Conservation (phyloP, 2,329 filamentous ascomycete genomes). For the Apiospora malaysiana region DNA sequence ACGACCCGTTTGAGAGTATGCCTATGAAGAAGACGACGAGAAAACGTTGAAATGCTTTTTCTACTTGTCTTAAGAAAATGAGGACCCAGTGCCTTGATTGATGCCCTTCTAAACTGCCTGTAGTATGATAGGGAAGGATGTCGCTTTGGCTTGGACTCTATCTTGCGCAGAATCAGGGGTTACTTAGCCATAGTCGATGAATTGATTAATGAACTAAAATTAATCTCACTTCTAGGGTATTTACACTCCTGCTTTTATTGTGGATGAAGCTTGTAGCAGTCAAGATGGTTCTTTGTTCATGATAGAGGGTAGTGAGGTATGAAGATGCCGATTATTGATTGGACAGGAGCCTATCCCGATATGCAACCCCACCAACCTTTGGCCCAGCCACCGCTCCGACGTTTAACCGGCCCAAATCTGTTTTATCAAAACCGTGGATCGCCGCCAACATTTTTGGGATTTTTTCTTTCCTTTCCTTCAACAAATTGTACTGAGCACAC, state of each 20-base stretch:
- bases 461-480: slow-evolving; percentile 48
- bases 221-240: neutral
- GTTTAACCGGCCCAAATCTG: neutral
- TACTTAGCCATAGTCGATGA: neutral
- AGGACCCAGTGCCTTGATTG: neutral
- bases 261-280: no score
- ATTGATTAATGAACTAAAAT: neutral
- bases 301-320: no score
- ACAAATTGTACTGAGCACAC: slow-evolving; percentile 71
- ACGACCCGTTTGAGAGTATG: slow-evolving; percentile 62
- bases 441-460: slow-evolving; percentile 31
- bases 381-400: neutral
- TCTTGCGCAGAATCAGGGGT: neutral
- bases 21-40: slow-evolving; percentile 42
- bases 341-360: neutral
- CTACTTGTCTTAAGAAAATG: neutral
- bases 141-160: neutral
- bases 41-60: slow-evolving; percentile 6
- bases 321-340: neutral
- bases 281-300: no score
- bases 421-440: neutral
- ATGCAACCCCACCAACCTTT: neutral
- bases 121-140: neutral
- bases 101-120: neutral
- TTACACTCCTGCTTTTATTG: no score